These are phyloP conservation scores for Calonectria ilicicola DNA, from an alignment of 2,329 filamentous ascomycete species.

Conservation along the genomic window DNA sequence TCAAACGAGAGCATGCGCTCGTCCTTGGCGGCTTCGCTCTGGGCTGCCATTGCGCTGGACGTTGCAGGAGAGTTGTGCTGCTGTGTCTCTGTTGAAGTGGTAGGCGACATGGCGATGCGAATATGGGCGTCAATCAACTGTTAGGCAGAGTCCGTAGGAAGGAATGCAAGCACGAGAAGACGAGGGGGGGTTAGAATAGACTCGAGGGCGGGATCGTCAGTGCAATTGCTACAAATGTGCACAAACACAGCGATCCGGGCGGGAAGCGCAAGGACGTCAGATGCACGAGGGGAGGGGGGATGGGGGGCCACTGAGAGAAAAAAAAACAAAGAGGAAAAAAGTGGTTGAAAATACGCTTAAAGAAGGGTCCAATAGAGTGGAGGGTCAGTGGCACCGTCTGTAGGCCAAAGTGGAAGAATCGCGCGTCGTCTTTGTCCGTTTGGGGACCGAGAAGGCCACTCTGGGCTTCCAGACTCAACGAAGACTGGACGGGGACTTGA, in stretches of 20 bases:
- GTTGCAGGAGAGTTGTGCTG: neutral
- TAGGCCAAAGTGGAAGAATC: neutral
- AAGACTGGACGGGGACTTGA: slow-evolving; percentile 1
- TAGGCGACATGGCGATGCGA: slow-evolving; percentile 8
- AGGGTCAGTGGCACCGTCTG: neutral
- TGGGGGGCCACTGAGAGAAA: neutral
- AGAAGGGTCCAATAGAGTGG: neutral
- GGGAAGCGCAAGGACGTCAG: slow-evolving; percentile 1
- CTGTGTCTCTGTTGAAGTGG: neutral
- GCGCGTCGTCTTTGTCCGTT: neutral
- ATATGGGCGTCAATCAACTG: neutral
- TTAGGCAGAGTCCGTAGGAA: neutral
- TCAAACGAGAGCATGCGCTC: slow-evolving; percentile 73
- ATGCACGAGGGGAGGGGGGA: neutral
- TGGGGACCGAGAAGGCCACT: neutral
- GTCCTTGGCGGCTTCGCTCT: slow-evolving; percentile 37
- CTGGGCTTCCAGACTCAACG: neutral
- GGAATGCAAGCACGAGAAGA: neutral
- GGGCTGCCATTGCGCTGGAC: slow-evolving; percentile 19
- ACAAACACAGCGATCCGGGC: slow-evolving; percentile 6
- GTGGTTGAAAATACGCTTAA: slow-evolving; percentile 23
- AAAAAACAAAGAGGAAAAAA: neutral
- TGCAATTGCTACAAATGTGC: neutral
- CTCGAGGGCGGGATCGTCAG: neutral
- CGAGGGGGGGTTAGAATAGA: neutral